Evolutionary conservation across 2,329 filamentous ascomycete species (phyloP), one percentile per base, ranked within the genome.

Genomic region (Pseudonectria foliicola): DNA sequence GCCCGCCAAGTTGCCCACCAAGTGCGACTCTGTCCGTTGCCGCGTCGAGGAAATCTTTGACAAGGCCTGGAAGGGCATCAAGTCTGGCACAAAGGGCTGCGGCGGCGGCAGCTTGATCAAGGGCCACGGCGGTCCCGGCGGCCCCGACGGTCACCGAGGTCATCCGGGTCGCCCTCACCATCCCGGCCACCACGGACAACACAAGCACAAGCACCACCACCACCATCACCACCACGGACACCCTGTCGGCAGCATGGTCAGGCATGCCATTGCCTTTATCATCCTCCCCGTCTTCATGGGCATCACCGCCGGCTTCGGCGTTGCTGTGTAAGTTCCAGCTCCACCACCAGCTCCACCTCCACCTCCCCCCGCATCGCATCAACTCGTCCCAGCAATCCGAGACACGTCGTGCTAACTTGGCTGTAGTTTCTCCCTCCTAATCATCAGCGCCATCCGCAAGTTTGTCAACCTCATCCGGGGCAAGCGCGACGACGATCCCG

Each of bases 201-300:
- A 35, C 33, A 32, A 42, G 29, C 40, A 31, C 21, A 26, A 55
- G 41, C 52, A 53, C 29, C 38, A 38, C 23, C 40, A 39, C 25
- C 52, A 45, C 40, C 43, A 58, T 34, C 54, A 57, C 23, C 40
- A 39, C 25, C 52, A 45, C 40, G 42, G 58, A 34, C 54, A 57
- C 45, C 54, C 48, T 36, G 71, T 73, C 61, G 56, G 63, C 34
- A 61, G 66, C 40, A 58, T 77, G 16, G 45, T 77, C 30, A 66
- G 68, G 50, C 73, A 73, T 48, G 66, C 82, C 32, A 66, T 73
- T 43, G 65, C 76, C 25, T 75, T 80, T 42, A 70, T 87, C 29
- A 56, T 86, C 31, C 65, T 86, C 26, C 82, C 83, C 2, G 67
- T 85, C 34, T 61, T 82, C 34, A 70, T 85, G 44, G 83, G 83